Evolutionary conservation across 1,284 basidiomycete genomes (phyloP).

Genomic region (Marasmius sp.): DNA sequence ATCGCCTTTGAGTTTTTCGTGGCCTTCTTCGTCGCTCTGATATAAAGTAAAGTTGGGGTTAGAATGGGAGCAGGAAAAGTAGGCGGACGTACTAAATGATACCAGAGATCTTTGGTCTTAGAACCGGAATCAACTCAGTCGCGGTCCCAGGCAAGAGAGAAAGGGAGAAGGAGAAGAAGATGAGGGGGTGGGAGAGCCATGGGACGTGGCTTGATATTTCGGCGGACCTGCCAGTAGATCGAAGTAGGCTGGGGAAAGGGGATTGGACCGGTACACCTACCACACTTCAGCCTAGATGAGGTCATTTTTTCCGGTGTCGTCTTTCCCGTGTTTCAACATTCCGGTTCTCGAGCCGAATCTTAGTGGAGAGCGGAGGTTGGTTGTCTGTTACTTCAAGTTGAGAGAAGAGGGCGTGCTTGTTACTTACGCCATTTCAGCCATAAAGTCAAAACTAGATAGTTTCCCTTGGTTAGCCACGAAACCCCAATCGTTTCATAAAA

Average conservation of each 20-base stretch:
- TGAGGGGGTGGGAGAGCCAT: constrained; percentile 30
- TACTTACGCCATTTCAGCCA: constrained; percentile 64
- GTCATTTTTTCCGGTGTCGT: constrained; percentile 33
- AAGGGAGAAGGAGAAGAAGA: constrained; percentile 26
- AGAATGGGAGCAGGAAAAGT: no score
- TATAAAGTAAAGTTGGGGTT: no score
- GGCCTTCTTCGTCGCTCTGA: constrained; percentile 39
- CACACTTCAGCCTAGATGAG: constrained; percentile 33
- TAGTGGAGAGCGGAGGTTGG: no score
- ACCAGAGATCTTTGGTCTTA: constrained; percentile 41
- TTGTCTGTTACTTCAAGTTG: no score
- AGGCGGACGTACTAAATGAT: constrained; percentile 35
- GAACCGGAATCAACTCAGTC: constrained; percentile 28
- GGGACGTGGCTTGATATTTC: constrained; percentile 36
- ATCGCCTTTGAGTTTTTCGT: constrained; percentile 8
- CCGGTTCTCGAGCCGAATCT: constrained; percentile 57
- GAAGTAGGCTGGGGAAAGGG: background rate
- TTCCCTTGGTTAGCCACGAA: no score
- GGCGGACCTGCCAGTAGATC: constrained; percentile 22
- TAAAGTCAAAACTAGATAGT: constrained; percentile 56
- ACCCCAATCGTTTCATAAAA: no score
- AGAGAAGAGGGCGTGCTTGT: no score
- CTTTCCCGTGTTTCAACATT: no score
- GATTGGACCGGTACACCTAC: constrained; percentile 8
- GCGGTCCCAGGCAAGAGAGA: constrained; percentile 28